Base-by-base conservation (phyloP, 345 rosid genomes). In the Citropsis articulata region DNA sequence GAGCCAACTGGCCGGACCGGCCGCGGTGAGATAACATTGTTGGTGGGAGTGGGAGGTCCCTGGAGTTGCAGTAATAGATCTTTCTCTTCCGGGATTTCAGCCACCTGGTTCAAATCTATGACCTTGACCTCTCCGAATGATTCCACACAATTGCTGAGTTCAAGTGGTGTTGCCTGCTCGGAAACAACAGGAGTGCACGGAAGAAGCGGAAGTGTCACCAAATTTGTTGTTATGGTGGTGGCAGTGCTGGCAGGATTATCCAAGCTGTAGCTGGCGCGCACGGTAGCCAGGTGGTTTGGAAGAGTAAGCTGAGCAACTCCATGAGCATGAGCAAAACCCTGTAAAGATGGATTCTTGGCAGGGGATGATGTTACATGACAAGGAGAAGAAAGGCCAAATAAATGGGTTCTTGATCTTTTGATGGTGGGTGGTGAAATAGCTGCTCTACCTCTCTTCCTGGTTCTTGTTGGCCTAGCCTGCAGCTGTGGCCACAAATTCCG, bases 401-500 rank as follows among this genome's bases (percentile, higher is more conserved):
- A 3, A 62, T 66, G 81, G 13, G 88, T 74, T 78, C 90, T 84
- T 13, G 83, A 79, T 73, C 91, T 85, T 83, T 90, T 94, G 69
- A 92, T 28, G 3, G 82, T 18, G 1, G 90, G 85, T 66, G 96
- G 87, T 38, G 89, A 82, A 55, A 91, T 59, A 35, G 87, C 82
- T 21, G 88, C 82, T 65, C 98, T 83, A 0, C 98, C 97, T 81
- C 97, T 88, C 92, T 96, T 96, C 59, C 98, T 84, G 71, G 97
- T 88, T 82, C 99, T 77, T 3, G 93, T 92, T 4, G 99, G 97
- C 72, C 97, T 84, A 1, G 97, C 91, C 75, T 94, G 99, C 75
- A 96, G 74, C 82, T 92, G 95, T 0, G 97, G 94, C 98, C 97
- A 92, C 60, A 94, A 84, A 78, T 82, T 89, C 83, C 97, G 88